Base-by-base conservation (phyloP, 345 rosid genomes). In the Gossypium arboreum region DNA sequence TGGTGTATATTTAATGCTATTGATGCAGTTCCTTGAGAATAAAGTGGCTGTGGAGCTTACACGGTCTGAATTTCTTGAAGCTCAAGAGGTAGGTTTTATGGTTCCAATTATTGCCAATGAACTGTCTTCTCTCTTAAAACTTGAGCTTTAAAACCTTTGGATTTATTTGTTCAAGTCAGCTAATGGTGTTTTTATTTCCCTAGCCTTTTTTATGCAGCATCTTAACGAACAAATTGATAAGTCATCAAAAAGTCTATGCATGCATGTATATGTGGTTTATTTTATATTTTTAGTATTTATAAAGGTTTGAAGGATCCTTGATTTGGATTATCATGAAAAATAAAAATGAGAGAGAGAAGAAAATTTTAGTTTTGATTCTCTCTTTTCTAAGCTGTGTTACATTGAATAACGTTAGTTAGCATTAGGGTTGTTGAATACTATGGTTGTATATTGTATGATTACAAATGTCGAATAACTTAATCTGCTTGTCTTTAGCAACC, bases 11-110 rank as follows among this genome's bases (percentile, higher is more conserved):
- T 85, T 95, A 68, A 87, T 93, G 93, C 87, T 95, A 57, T 79
- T 93, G 74, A 90, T 95, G 98, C 99, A 95, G 73, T 95, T 93
- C 81, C 92, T 93, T 75, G 99, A 95, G 86, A 93, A 93, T 85
- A 93, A 86, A 84, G 97, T 93, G 74, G 96, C 98, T 43, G 82
- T 93, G 85, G 99, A 95, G 85, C 98, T 95, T 78, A 95, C 97
- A 12, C 88, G 97, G 66, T 93, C 98, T 63, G 99, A 90, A 77
- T 95, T 91, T 85, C 88, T 89, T 34, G 94, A 87, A 81, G 98
- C 98, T 57, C 93, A 89, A 78, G 91, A 93, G 97, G 98, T 94
- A 73, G 71, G 73, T 78, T 73, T 72, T 65, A 41, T 48, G 61
- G 59, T 66, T 56, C 47, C 59, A 64, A 63, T n/a, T 39, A 39